phyloP scores from a whole-genome alignment of 345 rosid species.

The Clarkia xantiana region DNA sequence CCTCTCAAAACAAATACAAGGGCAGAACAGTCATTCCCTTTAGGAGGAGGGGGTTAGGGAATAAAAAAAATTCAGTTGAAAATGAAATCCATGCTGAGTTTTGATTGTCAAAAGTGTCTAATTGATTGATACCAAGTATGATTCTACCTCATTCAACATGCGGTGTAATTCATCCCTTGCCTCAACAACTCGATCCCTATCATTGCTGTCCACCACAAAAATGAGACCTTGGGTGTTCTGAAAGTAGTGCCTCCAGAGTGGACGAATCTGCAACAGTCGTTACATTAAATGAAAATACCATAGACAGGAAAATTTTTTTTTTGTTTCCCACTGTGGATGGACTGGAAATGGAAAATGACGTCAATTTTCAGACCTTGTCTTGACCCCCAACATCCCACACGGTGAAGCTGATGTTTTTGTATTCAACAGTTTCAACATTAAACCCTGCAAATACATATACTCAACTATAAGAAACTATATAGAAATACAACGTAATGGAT shows the following conservation, averaged over 20 bases:
- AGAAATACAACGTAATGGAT: background rate
- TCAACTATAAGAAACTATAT: background rate
- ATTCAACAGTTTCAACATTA: conserved; percentile 84
- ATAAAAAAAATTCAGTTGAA: too few relatives aligned
- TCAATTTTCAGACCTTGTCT: conserved; percentile 41
- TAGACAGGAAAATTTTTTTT: background rate
- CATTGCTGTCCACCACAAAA: conserved; percentile 81
- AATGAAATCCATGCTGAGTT: too few relatives aligned
- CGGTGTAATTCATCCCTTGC: conserved; percentile 87
- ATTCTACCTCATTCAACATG: conserved; percentile 71
- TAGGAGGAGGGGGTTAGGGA: too few relatives aligned
- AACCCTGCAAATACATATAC: conserved; percentile 30
- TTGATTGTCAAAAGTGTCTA: too few relatives aligned
- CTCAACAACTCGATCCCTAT: conserved; percentile 57
- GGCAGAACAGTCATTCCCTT: too few relatives aligned
- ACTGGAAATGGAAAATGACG: background rate
- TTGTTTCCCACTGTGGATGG: background rate
- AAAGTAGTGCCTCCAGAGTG: conserved; percentile 88
- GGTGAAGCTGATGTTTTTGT: conserved; percentile 85
- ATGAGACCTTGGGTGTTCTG: conserved; percentile 83
- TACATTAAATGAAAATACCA: background rate
- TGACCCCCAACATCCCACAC: conserved; percentile 97
- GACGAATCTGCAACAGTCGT: conserved; percentile 46
- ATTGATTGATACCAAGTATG: background rate
- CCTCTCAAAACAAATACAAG: too few relatives aligned